Evolutionary conservation across 805 yeast genomes (phyloP), one percentile per base, ranked within the genome.

Genomic region (Candida coquimbonensis): DNA sequence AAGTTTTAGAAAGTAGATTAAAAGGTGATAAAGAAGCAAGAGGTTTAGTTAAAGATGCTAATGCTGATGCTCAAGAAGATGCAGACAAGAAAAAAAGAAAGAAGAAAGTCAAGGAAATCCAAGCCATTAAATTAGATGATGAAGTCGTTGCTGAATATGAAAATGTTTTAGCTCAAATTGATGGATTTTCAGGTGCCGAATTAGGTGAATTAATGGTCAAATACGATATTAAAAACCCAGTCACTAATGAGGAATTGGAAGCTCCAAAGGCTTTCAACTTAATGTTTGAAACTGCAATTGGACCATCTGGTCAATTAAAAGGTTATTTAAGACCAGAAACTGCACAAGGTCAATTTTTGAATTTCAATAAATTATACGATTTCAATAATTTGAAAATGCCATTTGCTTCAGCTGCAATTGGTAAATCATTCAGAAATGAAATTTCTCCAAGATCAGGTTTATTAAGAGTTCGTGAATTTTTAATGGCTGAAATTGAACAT

Each of bases 401-500:
- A 48, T 93, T 93, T 68, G 99, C 99, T n/a, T 88, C 96, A 53
- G 99, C 99, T 43, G 86, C 97, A 35, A 88, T 93, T 62, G 99
- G 99, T 64, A 93, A 93, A 70, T 90, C 98, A 13, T 93, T 93
- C 78, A 86, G 99, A 75, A 93, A 93, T 69, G 99, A 93, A 74
- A 93, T 93, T 61, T 88, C 97, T 41, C 99, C 99, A 59, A 83
- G 99, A 69, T 87, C 98, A 26, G 99, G 99, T 58, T 75, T 93
- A 57, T 77, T 93, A 65, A 85, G 99, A 72, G 99, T 95, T 48
- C 88, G 99, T 70, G 99, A 93, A 74, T 93, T 93, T 67, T 74
- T 93, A 64, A 93, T 93, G 99, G 99, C 98, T 48, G 99, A 93
- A 76, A 90, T 93, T 63, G 99, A 93, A 73, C 99, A 93, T 70